phyloP scores from a whole-genome alignment of 345 rosid species.

The Eucalyptus tenuipes region DNA sequence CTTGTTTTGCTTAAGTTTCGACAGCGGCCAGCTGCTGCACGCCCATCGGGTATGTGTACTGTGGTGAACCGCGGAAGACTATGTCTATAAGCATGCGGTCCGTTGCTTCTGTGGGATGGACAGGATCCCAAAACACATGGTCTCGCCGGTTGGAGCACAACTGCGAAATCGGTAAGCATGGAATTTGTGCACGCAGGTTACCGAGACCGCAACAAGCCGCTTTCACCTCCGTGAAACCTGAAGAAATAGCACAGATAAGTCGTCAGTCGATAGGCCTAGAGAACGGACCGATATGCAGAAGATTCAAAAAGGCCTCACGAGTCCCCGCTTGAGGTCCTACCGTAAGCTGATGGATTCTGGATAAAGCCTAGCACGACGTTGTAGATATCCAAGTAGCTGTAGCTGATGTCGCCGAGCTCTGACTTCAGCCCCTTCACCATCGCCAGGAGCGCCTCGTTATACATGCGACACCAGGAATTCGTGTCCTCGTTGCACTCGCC shows the following conservation, averaged over 20 bases:
- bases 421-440: constrained; percentile 22
- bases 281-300: not conserved
- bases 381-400: constrained; percentile 47
- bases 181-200: constrained; percentile 22
- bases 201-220: constrained; percentile 82
- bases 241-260: not conserved
- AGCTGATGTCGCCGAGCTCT: constrained; percentile 25
- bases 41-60: constrained; percentile 30
- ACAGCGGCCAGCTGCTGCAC: constrained; percentile 26
- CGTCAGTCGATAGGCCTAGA: not conserved
- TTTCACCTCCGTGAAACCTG: constrained; percentile 51
- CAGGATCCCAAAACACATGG: constrained; percentile 65
- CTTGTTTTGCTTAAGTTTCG: not conserved
- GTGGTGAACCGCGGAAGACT: constrained; percentile 24
- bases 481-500: constrained; percentile 26
- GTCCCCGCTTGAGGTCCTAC: not conserved
- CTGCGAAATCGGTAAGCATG: constrained; percentile 40
- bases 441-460: constrained; percentile 27
- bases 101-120: constrained; percentile 59
- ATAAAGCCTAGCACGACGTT: constrained; percentile 18
- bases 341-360: constrained; percentile 20
- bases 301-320: not conserved
- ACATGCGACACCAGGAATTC: constrained; percentile 28
- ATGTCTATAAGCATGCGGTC: constrained; percentile 27
- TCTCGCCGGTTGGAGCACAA: constrained; percentile 50